phyloP scores from a whole-genome alignment of 768 basidiomycete genomes.

The Neoboletus brunneissimus region DNA sequence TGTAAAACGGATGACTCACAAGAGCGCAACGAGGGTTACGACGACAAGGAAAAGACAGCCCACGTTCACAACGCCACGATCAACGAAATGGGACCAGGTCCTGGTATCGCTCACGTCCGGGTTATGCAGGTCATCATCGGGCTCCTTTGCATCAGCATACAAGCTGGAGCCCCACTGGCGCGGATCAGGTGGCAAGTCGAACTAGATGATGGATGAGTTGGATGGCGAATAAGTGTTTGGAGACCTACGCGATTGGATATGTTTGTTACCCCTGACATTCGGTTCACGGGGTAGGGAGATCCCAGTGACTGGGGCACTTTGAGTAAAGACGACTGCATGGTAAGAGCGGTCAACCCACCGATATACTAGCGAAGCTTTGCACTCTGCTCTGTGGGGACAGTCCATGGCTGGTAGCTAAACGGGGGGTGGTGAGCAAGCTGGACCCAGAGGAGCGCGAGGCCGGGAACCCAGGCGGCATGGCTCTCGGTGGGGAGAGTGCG shows the following conservation, averaged over 20 bases:
- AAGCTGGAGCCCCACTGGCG: constrained; percentile 63
- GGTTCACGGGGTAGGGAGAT: constrained; percentile 41
- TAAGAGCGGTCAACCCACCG: constrained; percentile 11
- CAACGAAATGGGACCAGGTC: constrained; percentile 44
- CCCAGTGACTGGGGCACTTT: constrained; percentile 21
- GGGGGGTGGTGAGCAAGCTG: constrained; percentile 10
- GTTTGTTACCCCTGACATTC: constrained; percentile 34
- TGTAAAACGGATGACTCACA: constrained; percentile 43
- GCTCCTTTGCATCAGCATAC: constrained; percentile 52
- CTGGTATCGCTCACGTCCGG: constrained; percentile 43
- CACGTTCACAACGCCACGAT: constrained; percentile 67
- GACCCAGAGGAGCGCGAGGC: constrained; percentile 10
- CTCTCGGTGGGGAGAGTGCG: not conserved
- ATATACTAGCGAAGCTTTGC: constrained; percentile 26
- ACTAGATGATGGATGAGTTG: constrained; percentile 39
- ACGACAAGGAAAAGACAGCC: constrained; percentile 64
- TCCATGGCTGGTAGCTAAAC: not conserved
- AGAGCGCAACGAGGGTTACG: constrained; percentile 47
- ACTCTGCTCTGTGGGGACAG: constrained; percentile 22
- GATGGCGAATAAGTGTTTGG: not conserved
- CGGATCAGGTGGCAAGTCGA: constrained; percentile 63
- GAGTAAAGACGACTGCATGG: not conserved
- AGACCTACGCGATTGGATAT: constrained; percentile 44
- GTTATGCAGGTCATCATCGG: constrained; percentile 73
- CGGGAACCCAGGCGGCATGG: constrained; percentile 16